Base-by-base conservation (phyloP, 176 grass and related monocot species). In the Dendrocalamus sinicus region DNA sequence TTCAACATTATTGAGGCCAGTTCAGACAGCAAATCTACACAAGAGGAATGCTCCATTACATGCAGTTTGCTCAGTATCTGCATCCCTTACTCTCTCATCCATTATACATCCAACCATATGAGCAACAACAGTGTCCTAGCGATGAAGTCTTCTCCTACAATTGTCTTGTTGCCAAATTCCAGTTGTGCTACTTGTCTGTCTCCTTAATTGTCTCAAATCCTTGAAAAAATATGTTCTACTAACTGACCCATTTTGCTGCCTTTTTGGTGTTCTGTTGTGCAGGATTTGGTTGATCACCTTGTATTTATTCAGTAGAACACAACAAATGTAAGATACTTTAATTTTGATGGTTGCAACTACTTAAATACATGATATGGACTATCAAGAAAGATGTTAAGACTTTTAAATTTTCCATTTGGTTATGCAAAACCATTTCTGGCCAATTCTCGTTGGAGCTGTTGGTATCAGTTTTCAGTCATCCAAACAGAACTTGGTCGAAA, bases 31-130 rank as follows among this genome's bases (percentile, higher is more conserved):
- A 70, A 28, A 77, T 76, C 26, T 51, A 63, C 26, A 2, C 51
- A 51, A 77, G 15, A 70, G 30, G 55, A 83, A 77, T 77, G 73
- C 28, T 77, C 73, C 72, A 81, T 35, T 82, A 47, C 52, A 71
- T 41, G 57, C 24, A 67, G 40, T 13, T 58, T 30, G 4, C 46
- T 54, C 14, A 44, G 9, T 41, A 52, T 54, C 60, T 67, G 20
- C 6, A 44, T 57, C 46, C 32, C 64, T 28, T 41, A 43, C 72
- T 76, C 61, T 88, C 77, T 73, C 53, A 53, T 82, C 79, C 70
- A 75, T 87, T 35, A 79, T 73, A 73, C 70, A 75, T 23, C 6
- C 23, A 37, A 48, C 43, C 46, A 68, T 57, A 43, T 57, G 50
- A 54, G 19, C 57, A 53, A 13, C 45, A 84, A 77, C 35, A 67